Percentiles rank a stretch among this genome's conserved stretches.
Conservation (phyloP, 1,139 yeast genomes). For the Pichia sp. region DNA sequence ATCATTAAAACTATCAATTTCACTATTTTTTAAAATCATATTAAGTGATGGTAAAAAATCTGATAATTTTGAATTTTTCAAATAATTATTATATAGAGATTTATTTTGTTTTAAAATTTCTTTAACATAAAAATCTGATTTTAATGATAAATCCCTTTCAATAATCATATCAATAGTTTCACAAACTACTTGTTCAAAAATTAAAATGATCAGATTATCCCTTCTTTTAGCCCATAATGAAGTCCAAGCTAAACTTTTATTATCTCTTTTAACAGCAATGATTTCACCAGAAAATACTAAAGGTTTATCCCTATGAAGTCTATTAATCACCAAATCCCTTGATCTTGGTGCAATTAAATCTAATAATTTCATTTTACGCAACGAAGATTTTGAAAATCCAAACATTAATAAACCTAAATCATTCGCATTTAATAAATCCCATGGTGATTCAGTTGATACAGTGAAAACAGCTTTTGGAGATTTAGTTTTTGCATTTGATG, state of each 20-base stretch:
- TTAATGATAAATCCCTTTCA: conserved; percentile 26
- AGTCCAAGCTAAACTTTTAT: conserved; percentile 58
- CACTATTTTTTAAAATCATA: conserved; percentile 13
- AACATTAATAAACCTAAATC: conserved; percentile 85
- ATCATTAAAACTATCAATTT: conserved; percentile 1
- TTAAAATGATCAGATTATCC: conserved; percentile 67
- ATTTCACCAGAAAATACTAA: conserved; percentile 57
- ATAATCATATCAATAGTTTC: conserved; percentile 64
- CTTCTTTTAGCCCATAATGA: conserved; percentile 83
- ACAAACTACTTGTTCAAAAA: conserved; percentile 82
- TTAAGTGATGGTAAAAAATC: conserved; percentile 30
- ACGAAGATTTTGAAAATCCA: conserved; percentile 65
- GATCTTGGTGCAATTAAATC: conserved; percentile 76
- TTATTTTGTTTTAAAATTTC: conserved; percentile 41
- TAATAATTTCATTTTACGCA: conserved; percentile 59
- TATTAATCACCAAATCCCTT: conserved; percentile 56
- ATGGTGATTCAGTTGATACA: conserved; percentile 68
- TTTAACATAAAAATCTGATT: conserved; percentile 31
- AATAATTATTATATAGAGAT: conserved; percentile 30
- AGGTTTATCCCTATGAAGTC: conserved; percentile 39
- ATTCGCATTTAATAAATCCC: conserved; percentile 77
- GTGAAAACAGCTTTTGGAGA: conserved; percentile 82
- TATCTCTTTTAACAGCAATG: conserved; percentile 48
- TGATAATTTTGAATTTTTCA: conserved; percentile 25
- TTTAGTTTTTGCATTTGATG: conserved; percentile 58